Percentiles rank a stretch among this genome's conserved stretches.
Conservation (phyloP, 345 rosid species). For the Syzygium oleosum region DNA sequence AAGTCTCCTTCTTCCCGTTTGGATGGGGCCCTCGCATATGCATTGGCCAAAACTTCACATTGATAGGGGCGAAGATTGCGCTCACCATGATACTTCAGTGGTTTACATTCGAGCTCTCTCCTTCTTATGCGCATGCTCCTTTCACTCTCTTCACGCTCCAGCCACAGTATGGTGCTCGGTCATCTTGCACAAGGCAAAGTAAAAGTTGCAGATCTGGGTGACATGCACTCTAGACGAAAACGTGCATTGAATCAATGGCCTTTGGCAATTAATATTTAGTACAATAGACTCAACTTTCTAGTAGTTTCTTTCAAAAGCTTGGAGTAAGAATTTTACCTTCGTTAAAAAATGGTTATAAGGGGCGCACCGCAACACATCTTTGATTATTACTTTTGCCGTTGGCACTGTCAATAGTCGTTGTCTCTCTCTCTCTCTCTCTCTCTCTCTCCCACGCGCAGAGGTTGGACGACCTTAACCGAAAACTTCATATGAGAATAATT, state of each 20-base stretch:
- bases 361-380: background rate
- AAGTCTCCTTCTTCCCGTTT: background rate
- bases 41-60: conserved; percentile 9
- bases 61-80: conserved; percentile 3
- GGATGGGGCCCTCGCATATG: conserved; percentile 10
- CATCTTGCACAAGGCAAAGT: conserved; percentile 5
- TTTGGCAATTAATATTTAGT: too few relatives aligned
- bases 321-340: background rate
- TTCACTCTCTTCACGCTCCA: background rate
- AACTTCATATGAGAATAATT: too few relatives aligned
- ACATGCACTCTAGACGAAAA: background rate
- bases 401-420: too few relatives aligned
- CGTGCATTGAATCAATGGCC: background rate
- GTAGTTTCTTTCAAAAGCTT: background rate
- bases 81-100: conserved; percentile 7
- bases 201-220: background rate
- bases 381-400: too few relatives aligned
- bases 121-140: conserved; percentile 2
- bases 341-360: background rate
- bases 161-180: conserved; percentile 2
- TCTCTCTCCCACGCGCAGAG: too few relatives aligned
- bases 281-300: too few relatives aligned
- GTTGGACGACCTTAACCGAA: too few relatives aligned
- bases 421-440: too few relatives aligned
- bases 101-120: conserved; percentile 2